Evolutionary conservation across 2,329 filamentous ascomycete species (phyloP), one percentile per base, ranked within the genome.

Genomic region (Neonectria sp.): DNA sequence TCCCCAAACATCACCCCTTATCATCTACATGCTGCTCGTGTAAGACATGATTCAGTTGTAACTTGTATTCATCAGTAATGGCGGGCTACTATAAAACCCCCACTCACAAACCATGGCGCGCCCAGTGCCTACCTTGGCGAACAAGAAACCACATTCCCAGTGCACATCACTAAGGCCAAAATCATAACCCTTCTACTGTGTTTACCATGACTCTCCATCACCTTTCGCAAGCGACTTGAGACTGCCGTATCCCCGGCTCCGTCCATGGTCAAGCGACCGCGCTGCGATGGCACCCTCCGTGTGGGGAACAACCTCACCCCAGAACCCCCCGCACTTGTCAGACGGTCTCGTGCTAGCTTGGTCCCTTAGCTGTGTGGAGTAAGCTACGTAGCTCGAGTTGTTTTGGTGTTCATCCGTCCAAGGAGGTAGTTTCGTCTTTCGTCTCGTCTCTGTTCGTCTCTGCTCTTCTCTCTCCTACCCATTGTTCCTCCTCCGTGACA

Each of bases 251-350:
- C 1, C 37, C 31, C 43, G 31, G 12, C 17, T 37, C 31, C 53
- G 17, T 55, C 21, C 31, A 17, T 40, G 7, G 49, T 52, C 27
- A 25, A 52, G 49, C 33, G 49, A 35, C 31, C 5, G 9, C 17
- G 31, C 31, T 15, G 24, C 46, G 62, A 55, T 64, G 62, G 62
- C 62, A 64, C 62, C 7, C 62, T 64, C 62, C 62, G 62, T 60
- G 62, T 49, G 55, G 61, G 52, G 61, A 27, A 46, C 29, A 46
- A n/a, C 55, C 29, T 40, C 61, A n/a, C 15, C 31, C 52, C 24
- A 25, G 21, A 24, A 3, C 17, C 43, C 45, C 60, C 45, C 25
- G 13, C 45, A 31, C n/a, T 11, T 24, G 7, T 24, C 31, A 9
- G 11, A 53, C n/a, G 29, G n/a, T 35, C n/a, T 35, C 15, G 35